These are phyloP conservation scores for Musa schizocarpa DNA, from an alignment of 176 grass and related monocot species.

Conservation along the genomic window DNA sequence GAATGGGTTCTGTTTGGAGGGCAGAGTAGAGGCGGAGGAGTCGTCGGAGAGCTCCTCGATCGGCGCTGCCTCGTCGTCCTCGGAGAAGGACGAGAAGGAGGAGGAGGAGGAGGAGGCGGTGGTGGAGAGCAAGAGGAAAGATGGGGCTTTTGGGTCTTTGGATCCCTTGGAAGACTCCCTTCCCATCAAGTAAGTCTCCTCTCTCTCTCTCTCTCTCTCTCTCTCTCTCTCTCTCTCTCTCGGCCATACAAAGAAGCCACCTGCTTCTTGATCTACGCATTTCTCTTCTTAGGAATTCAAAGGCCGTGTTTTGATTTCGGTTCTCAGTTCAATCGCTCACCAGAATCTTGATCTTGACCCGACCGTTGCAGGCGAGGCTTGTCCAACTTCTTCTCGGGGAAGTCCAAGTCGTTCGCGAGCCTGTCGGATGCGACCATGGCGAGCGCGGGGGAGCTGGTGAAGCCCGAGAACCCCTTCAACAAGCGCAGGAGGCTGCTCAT, in stretches of 20 bases:
- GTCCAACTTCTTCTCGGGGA: conserved; percentile 92
- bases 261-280: too few species aligned
- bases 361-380: conserved; percentile 55
- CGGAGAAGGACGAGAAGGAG: conserved; percentile 21
- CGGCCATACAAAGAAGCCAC: too few species aligned
- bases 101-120: conserved; percentile 40
- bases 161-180: conserved; percentile 64
- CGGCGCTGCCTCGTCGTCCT: conserved; percentile 28
- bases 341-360: background rate
- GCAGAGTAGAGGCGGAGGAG: conserved; percentile 13
- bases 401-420: conserved; percentile 87
- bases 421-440: conserved; percentile 42
- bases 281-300: too few species aligned
- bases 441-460: conserved; percentile 51
- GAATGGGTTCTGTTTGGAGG: conserved; percentile 23
- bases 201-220: background rate
- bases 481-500: conserved; percentile 68
- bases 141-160: conserved; percentile 30
- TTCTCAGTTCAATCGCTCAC: too few species aligned
- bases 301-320: too few species aligned
- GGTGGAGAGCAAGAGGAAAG: conserved; percentile 6
- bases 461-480: conserved; percentile 97
- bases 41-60: conserved; percentile 39
- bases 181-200: conserved; percentile 40
- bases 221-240: background rate